Conservation (phyloP, 2,329 filamentous ascomycete species). For the Helminthosporium solani region DNA sequence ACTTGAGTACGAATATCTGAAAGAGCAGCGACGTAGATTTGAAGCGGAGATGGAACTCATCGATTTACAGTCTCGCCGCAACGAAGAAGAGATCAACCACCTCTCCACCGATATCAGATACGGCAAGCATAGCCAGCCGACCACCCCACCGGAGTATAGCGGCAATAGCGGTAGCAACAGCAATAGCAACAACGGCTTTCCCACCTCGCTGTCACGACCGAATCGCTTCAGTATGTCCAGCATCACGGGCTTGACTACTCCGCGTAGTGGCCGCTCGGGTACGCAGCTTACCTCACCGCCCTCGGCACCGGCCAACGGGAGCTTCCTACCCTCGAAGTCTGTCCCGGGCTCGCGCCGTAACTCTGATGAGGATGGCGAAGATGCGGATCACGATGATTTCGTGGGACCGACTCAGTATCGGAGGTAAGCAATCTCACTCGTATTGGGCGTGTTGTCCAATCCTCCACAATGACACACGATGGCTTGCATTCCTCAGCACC, state of each 20-base stretch:
- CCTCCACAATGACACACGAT: constrained; percentile 1
- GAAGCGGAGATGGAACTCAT: constrained; percentile 90
- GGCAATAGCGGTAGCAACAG: constrained; percentile 67
- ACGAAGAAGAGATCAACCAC: constrained; percentile 80
- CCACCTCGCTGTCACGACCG: constrained; percentile 76
- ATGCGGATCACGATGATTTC: constrained; percentile 72
- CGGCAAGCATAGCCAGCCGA: constrained; percentile 89
- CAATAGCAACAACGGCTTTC: constrained; percentile 70
- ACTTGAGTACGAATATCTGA: constrained; percentile 84
- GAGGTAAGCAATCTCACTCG: constrained; percentile 33
- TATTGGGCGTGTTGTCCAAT: not conserved
- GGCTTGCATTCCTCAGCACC: constrained; percentile 23
- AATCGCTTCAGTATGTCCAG: constrained; percentile 89
- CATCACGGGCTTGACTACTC: constrained; percentile 67
- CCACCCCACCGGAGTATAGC: constrained; percentile 90
- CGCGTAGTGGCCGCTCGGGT: constrained; percentile 70
- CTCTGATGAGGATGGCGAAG: constrained; percentile 83
- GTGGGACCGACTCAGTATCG: constrained; percentile 34
- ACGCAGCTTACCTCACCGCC: constrained; percentile 80
- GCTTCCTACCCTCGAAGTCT: constrained; percentile 76
- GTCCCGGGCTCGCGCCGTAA: constrained; percentile 84
- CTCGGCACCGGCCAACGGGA: constrained; percentile 53
- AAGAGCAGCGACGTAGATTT: constrained; percentile 84
- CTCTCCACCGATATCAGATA: constrained; percentile 76
- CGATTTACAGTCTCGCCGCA: constrained; percentile 78